Evolutionary conservation across 169 alveolate species (phyloP).

Genomic region (Nephromyces sp.): DNA sequence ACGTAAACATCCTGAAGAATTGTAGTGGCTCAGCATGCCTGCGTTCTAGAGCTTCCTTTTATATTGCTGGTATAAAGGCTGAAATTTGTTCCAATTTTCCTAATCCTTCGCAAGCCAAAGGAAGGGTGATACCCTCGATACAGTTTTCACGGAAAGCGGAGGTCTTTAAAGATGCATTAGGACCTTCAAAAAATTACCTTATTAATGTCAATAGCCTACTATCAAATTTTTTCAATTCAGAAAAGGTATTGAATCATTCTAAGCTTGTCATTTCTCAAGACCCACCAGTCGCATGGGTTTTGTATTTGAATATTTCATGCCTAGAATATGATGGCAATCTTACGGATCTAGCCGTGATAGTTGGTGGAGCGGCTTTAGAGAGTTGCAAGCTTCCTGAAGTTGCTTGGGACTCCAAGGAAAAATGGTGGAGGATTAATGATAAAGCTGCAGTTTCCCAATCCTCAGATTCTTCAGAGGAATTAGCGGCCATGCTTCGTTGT

Average conservation of each 20-base stretch:
- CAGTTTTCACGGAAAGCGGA: not conserved
- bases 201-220: not conserved
- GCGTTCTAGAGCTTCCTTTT: not conserved
- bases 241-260: not conserved
- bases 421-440: constrained; percentile 1
- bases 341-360: not conserved
- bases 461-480: not conserved
- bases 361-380: constrained; percentile 2
- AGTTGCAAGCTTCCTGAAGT: not conserved
- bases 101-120: too few relatives aligned
- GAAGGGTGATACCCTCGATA: not conserved
- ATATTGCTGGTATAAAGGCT: not conserved
- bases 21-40: constrained; percentile 4
- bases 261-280: not conserved
- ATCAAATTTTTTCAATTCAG: not conserved
- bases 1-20: not conserved
- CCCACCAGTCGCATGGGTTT: not conserved
- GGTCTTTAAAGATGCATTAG: not conserved
- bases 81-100: not conserved
- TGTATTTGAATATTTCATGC: not conserved
- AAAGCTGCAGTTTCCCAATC: not conserved
- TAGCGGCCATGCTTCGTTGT: too few relatives aligned
- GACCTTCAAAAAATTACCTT: not conserved
- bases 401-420: not conserved
- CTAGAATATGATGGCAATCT: constrained; percentile 12